Evolutionary conservation across 192 early-diverging fungal species (phyloP), one percentile per base, ranked within the genome.

Genomic region (Rhizoclosmatium sp.): DNA sequence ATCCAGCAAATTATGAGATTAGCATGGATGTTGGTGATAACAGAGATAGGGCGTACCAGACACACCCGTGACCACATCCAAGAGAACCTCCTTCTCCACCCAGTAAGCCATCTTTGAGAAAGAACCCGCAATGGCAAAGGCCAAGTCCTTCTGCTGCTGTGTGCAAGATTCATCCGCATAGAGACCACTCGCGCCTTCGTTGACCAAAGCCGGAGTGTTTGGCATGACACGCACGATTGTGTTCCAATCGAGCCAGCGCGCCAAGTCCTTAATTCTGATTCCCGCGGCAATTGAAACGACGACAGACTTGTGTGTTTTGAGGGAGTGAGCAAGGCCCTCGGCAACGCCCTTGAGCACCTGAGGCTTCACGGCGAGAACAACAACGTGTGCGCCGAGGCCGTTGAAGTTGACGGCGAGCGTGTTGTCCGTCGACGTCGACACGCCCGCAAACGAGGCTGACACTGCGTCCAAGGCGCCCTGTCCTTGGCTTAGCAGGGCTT

Each of bases 181-280:
- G 75, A 97, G 79, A 2, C 95, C 97, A 3, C 94, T 87, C 0
- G 97, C 97, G 21, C 97, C 97, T 81, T 97, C 93, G 54, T 85
- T 85, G 0, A 96, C 92, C 5, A 98, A 82, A 3, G 96, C 92
- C 41, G 96, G 96, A n/a, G 96, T 98, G 78, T 98, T 98, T 78
- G 96, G 96, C 96, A 98, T 98, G 68, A 90, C 91, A 19, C 95
- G 80, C 40, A 98, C 94, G 39, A 98, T 77, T 14, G 90, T 82
- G 72, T 10, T 56, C 39, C 58, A 81, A n/a, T 44, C 77, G 79
- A 95, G 86, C 93, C 95, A 98, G 23, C 89, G 87, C 47, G 83
- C 78, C 67, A 98, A 89, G 74, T 96, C 95, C 41, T 76, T 79
- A 23, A 92, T 85, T 31, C 88, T 86, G 70, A 98, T 94, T 2